Evolutionary conservation across 257 asterid species (phyloP), one percentile per base, ranked within the genome.

Genomic region (Fraxinus anomala): DNA sequence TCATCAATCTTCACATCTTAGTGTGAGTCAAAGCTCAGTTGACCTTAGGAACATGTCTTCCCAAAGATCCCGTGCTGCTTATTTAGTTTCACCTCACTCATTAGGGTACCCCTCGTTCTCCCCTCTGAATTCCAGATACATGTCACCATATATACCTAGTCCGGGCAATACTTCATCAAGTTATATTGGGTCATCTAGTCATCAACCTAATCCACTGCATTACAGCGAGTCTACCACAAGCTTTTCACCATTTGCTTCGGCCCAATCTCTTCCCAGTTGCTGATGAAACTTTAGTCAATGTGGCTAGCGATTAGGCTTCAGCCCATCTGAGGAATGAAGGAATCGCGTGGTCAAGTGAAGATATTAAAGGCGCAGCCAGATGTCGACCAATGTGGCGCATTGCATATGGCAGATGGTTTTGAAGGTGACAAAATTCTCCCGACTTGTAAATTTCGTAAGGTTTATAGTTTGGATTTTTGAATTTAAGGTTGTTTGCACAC

Each of bases 191-290:
- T 90, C 98, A 72, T 89, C 96, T 3, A 88, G 91, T 69, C 92
- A 83, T 82, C 92, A 80, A 80, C 88, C 81, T 33, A 85, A 86
- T 74, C 83, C 88, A 3, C 81, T 84, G 24, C 97, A 75, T 63
- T 80, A 82, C 70, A 89, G 92, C 13, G 97, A 86, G 85, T 90
- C 97, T 3, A 80, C 93, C 26, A 68, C 92, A 3, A 94, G 97
- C 92, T 89, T 89, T 73, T 92, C 98, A 0, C 97, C 97, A 17
- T 94, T 83, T 74, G 88, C 92, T 76, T 92, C 98, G 0, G 87
- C 97, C 72, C 92, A 92, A 54, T 92, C 96, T 9, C 96, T 94
- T 54, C 98, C 97, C 0, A 97, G 78, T 17, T 90, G 98, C 73
- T 89, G 84, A 78, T 72, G 42, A 42, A 42, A 42, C 17, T 42